phyloP scores from a whole-genome alignment of 306 rosid genomes.

The Cucumis melo region DNA sequence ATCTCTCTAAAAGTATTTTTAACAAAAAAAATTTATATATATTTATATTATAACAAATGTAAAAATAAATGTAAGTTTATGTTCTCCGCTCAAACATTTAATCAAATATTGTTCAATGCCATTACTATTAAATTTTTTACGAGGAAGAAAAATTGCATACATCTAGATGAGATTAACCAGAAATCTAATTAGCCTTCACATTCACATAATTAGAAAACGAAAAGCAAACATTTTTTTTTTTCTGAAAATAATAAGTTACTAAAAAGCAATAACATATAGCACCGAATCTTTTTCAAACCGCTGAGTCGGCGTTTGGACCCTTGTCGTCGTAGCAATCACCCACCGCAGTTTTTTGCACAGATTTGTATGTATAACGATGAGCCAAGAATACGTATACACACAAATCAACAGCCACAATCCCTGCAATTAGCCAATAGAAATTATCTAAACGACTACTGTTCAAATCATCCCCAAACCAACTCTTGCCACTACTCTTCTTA shows the following conservation, averaged over 20 bases:
- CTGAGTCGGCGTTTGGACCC: neutral
- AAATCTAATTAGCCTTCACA: neutral
- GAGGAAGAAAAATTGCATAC: neutral
- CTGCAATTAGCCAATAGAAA: constrained; percentile 2
- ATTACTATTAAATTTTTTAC: neutral
- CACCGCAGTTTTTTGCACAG: neutral
- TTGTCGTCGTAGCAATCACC: neutral
- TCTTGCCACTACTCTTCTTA: neutral
- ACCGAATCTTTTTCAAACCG: neutral
- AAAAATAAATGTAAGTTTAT: neutral
- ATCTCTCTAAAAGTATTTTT: neutral
- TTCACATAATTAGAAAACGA: neutral
- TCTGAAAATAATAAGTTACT: neutral
- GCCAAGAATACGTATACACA: constrained; percentile 4
- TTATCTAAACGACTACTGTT: constrained; percentile 8
- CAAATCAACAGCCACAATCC: neutral
- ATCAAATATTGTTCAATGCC: neutral
- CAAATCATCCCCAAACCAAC: constrained; percentile 14
- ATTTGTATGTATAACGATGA: neutral
- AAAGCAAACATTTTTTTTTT: neutral
- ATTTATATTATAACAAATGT: neutral
- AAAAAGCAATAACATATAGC: neutral
- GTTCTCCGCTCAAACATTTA: no score
- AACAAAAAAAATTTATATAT: no score
- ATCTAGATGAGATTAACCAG: neutral